A percentile compares a stretch with the other conserved stretches of the same genome.
Evolutionary conservation across 768 basidiomycete species (phyloP).

Genomic region (Xerocomellus amylosporus): DNA sequence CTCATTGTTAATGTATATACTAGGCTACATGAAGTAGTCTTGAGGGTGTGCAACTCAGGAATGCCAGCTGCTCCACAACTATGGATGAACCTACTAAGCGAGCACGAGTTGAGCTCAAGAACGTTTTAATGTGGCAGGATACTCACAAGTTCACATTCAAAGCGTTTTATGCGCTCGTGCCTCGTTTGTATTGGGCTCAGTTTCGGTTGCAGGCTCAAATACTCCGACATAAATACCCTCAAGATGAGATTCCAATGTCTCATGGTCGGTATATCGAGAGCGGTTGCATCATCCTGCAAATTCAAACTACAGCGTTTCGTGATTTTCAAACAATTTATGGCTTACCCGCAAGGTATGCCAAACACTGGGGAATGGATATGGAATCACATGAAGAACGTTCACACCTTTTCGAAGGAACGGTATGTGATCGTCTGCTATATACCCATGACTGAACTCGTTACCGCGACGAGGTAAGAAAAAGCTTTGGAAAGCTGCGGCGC

Average conservation of each 20-base stretch:
- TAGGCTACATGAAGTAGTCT: constrained; percentile 1
- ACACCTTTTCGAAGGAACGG: constrained; percentile 86
- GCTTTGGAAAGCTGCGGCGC: constrained; percentile 46
- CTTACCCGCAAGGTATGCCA: constrained; percentile 82
- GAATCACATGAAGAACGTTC: constrained; percentile 84
- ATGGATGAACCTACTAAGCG: constrained; percentile 20
- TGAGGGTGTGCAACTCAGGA: background rate
- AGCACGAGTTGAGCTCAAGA: background rate
- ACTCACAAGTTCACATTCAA: constrained; percentile 49
- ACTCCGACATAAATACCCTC: constrained; percentile 87
- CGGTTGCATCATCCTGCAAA: constrained; percentile 82
- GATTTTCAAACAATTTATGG: constrained; percentile 2
- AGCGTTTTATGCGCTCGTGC: constrained; percentile 34
- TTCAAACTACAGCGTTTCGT: background rate
- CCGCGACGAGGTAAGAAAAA: constrained; percentile 60
- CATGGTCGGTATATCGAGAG: constrained; percentile 81
- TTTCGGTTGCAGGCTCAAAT: constrained; percentile 66
- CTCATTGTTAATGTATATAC: background rate
- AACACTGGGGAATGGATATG: constrained; percentile 83
- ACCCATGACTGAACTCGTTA: constrained; percentile 42
- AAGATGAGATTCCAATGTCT: constrained; percentile 87
- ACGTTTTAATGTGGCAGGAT: background rate
- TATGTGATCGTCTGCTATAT: constrained; percentile 90
- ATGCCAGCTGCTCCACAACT: background rate
- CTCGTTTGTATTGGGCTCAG: constrained; percentile 30